Conservation (phyloP, 192 early-diverging fungal genomes). For the Spinellus fusiger region DNA sequence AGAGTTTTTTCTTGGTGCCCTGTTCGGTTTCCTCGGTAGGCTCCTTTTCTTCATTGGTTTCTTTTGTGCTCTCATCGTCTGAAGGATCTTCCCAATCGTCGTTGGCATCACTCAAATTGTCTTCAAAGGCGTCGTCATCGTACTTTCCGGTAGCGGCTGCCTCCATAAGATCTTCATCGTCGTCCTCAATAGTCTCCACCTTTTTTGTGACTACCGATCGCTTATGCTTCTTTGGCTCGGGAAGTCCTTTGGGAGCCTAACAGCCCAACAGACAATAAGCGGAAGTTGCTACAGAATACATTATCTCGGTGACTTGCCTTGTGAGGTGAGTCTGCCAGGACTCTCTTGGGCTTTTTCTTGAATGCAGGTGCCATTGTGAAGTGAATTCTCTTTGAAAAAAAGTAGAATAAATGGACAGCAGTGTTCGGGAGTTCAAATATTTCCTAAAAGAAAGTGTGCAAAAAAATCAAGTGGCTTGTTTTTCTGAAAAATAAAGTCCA, state of each 20-base stretch:
- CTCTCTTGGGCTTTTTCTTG: conserved; percentile 14
- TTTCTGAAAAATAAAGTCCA: too few relatives aligned
- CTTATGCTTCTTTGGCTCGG: neutral
- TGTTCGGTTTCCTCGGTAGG: conserved; percentile 34
- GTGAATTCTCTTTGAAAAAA: neutral
- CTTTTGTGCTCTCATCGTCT: conserved; percentile 42
- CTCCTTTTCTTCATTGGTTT: conserved; percentile 37
- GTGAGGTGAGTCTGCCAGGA: neutral
- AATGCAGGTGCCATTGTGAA: conserved; percentile 9
- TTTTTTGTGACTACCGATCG: neutral
- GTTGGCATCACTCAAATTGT: conserved; percentile 34
- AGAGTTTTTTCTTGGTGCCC: conserved; percentile 5
- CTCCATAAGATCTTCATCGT: conserved; percentile 22
- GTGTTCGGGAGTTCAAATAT: neutral
- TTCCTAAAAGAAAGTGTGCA: conserved; percentile 7
- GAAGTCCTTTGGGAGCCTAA: neutral
- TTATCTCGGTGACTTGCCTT: conserved; percentile 12
- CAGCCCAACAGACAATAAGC: neutral
- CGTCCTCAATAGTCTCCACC: conserved; percentile 15
- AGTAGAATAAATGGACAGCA: neutral
- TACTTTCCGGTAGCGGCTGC: conserved; percentile 16
- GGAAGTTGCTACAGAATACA: too few relatives aligned
- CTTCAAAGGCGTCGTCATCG: neutral
- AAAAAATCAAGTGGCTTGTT: too few relatives aligned
- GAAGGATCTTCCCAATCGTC: conserved; percentile 29